Evolutionary conservation across 495 filamentous ascomycete genomes (phyloP), one percentile per base, ranked within the genome.

Genomic region (Penicillium atrosanguineum): DNA sequence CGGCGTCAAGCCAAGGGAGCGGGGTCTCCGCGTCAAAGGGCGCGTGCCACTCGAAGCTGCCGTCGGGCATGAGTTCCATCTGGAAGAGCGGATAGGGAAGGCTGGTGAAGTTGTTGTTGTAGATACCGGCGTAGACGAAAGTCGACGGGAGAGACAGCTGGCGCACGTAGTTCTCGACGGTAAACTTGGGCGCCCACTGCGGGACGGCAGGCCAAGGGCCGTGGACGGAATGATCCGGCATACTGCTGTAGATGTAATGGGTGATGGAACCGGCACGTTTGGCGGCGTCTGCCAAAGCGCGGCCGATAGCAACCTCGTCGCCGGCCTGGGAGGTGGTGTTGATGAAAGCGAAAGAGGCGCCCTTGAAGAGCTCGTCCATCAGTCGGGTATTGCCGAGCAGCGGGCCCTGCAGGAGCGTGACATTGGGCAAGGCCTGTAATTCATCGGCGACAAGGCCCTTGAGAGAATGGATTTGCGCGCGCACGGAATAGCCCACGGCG

Each of bases 91-190:
- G 94, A 68, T 95, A 97, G 0, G 86, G 88, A 23, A 97, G 79
- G 52, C 87, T 91, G 9, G 92, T 97, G 74, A 98, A 98, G 69
- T 98, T 98, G 70, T 98, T 97, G 73, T 97, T 96, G 76, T 97
- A 98, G 59, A 96, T 96, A 38, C 94, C 94, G 26, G 91, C 88
- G 67, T 97, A 97, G 56, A 97, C 84, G 58, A 96, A 97, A 7
- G 93, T 97, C 1, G 91, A 83, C 0, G 91, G 89, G 7, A 97
- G 73, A 3, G 83, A 88, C 42, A 95, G 81, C 65, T 90, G 84
- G 25, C 88, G 86, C 42, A 96, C 80, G 65, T 96, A 96, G 48
- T 91, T 87, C 74, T 97, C 94, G 36, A 96, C 86, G 16, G 88
- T 85, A 65, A 90, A 89, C 70, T 98, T 98, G 52, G 87, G 83